Conservation (phyloP, 768 basidiomycete species). For the Austroboletus eburneus region DNA sequence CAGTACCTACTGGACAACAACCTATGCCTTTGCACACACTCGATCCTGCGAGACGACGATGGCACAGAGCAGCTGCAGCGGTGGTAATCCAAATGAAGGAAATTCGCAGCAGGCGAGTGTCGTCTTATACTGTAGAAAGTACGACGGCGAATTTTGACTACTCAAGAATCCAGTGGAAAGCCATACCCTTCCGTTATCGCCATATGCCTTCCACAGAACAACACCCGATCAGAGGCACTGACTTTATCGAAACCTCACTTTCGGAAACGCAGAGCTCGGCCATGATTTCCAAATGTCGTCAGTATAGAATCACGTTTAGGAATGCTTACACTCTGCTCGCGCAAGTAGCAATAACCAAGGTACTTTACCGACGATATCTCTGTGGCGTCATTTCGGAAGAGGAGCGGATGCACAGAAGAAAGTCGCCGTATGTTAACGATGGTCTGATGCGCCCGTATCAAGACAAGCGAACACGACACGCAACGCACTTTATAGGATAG, state of each 20-base stretch:
- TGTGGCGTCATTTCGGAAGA: slow-evolving; percentile 37
- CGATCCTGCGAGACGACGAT: too few species aligned
- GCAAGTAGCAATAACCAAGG: too few species aligned
- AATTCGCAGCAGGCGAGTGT: too few species aligned
- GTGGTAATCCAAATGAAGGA: too few species aligned
- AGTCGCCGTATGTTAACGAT: neutral
- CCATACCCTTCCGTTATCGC: slow-evolving; percentile 51
- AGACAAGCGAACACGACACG: neutral
- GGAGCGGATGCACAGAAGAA: neutral
- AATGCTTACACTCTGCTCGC: slow-evolving; percentile 32
- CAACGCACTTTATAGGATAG: neutral
- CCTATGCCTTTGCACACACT: too few species aligned
- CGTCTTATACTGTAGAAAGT: too few species aligned
- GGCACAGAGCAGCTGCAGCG: too few species aligned
- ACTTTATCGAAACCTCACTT: slow-evolving; percentile 19
- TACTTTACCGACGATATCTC: too few species aligned
- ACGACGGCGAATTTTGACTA: too few species aligned
- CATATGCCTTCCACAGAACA: slow-evolving; percentile 32
- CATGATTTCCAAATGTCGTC: slow-evolving; percentile 20
- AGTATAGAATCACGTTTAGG: slow-evolving; percentile 12
- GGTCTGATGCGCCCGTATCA: neutral
- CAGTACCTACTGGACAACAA: too few species aligned
- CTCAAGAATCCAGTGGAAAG: too few species aligned
- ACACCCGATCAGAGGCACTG: slow-evolving; percentile 35
- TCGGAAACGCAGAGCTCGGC: slow-evolving; percentile 26